Evolutionary conservation across 1,284 basidiomycete genomes (phyloP).

Genomic region (Malassezia arunalokei): DNA sequence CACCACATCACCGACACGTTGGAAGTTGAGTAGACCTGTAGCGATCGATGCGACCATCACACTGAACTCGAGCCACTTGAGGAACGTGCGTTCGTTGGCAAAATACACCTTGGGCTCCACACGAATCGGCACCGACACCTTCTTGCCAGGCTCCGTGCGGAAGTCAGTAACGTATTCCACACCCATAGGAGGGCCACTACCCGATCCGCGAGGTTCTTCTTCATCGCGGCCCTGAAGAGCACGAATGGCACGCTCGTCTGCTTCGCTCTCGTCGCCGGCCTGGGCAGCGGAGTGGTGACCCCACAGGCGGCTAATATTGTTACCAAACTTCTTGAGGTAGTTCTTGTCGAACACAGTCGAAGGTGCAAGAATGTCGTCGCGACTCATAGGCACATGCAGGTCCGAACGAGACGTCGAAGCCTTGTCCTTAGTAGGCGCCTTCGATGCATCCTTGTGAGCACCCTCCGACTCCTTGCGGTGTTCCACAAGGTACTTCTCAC

Average conservation of each 20-base stretch:
- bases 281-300: slow-evolving; percentile 20
- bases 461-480: slow-evolving; percentile 38
- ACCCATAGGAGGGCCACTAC: slow-evolving; percentile 53
- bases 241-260: slow-evolving; percentile 37
- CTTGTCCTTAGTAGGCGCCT: slow-evolving; percentile 10
- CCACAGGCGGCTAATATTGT: slow-evolving; percentile 39
- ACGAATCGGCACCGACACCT: slow-evolving; percentile 78
- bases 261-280: slow-evolving; percentile 42
- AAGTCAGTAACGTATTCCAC: slow-evolving; percentile 59
- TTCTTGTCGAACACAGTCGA: slow-evolving; percentile 36
- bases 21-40: slow-evolving; percentile 60
- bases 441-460: slow-evolving; percentile 19
- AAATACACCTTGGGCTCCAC: slow-evolving; percentile 98
- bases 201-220: slow-evolving; percentile 51
- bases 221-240: slow-evolving; percentile 41
- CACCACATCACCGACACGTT: slow-evolving; percentile 59
- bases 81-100: slow-evolving; percentile 72
- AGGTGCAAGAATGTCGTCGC: slow-evolving; percentile 40
- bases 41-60: slow-evolving; percentile 51
- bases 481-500: slow-evolving; percentile 37
- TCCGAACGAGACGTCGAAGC: slow-evolving; percentile 15
- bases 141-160: slow-evolving; percentile 72
- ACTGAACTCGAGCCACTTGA: slow-evolving; percentile 72
- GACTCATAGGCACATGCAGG: slow-evolving; percentile 15
- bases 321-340: slow-evolving; percentile 42